phyloP scores from a whole-genome alignment of 2,329 filamentous ascomycete genomes.

The Penicillium sp. region DNA sequence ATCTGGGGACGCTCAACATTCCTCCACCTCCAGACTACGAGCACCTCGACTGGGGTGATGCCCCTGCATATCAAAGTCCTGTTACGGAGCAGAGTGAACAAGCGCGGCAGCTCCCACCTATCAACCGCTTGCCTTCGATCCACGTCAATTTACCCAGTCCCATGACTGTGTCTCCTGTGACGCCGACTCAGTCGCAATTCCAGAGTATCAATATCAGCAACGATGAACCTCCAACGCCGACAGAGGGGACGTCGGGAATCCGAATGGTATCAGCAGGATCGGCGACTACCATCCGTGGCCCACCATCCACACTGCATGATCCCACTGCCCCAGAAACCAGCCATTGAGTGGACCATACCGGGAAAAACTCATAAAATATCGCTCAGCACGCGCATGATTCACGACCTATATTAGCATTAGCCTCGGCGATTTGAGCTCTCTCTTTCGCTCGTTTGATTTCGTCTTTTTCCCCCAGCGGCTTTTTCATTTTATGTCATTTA shows the following conservation, averaged over 20 bases:
- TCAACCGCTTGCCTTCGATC: constrained; percentile 26
- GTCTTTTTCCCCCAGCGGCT: constrained; percentile 5
- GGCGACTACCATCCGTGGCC: not conserved
- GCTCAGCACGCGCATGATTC: constrained; percentile 15
- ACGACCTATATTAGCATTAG: constrained; percentile 18
- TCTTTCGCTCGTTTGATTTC: constrained; percentile 3
- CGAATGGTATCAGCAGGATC: constrained; percentile 3
- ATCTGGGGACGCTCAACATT: constrained; percentile 32
- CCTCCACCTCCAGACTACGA: constrained; percentile 38
- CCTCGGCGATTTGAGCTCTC: constrained; percentile 5
- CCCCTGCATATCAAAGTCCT: constrained; percentile 34
- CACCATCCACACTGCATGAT: constrained; percentile 4
- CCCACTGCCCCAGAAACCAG: not conserved
- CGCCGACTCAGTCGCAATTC: constrained; percentile 15
- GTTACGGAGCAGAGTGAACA: constrained; percentile 12
- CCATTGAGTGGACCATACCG: too few relatives aligned
- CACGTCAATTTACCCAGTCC: constrained; percentile 27
- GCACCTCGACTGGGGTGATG: constrained; percentile 37
- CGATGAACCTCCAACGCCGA: constrained; percentile 6
- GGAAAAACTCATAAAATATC: not conserved
- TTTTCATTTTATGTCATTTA: constrained; percentile 5
- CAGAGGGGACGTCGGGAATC: not conserved
- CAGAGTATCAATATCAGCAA: not conserved
- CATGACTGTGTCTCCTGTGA: constrained; percentile 19
- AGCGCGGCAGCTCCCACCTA: constrained; percentile 13